These are phyloP conservation scores for Aaosphaeria pasadenensis DNA, from an alignment of 2,329 filamentous ascomycete genomes.

Conservation along the genomic window DNA sequence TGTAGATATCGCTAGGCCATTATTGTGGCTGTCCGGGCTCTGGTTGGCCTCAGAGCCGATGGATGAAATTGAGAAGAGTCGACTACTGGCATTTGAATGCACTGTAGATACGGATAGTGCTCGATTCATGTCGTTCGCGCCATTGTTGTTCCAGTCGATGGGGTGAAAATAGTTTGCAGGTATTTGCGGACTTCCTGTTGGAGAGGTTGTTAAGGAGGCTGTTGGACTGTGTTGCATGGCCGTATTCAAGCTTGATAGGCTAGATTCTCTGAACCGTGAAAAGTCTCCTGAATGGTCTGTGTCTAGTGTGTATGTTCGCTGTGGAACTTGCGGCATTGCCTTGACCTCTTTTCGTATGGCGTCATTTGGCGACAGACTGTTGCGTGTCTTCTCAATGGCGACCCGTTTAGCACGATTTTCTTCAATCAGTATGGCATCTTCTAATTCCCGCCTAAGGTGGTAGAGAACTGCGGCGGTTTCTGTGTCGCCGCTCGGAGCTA, in stretches of 20 bases:
- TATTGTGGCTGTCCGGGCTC: background rate
- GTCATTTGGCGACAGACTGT: constrained; percentile 26
- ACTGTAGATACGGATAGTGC: constrained; percentile 19
- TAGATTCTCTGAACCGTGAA: constrained; percentile 5
- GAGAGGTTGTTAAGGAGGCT: background rate
- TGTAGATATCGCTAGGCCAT: constrained; percentile 7
- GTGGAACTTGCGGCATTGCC: constrained; percentile 21
- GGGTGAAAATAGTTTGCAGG: constrained; percentile 13
- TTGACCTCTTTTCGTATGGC: constrained; percentile 23
- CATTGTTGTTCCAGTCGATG: constrained; percentile 10
- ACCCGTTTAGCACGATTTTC: constrained; percentile 29
- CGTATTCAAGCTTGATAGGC: constrained; percentile 10
- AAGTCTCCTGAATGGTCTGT: constrained; percentile 7
- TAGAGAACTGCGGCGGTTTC: constrained; percentile 25
- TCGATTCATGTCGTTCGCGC: constrained; percentile 1
- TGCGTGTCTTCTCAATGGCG: constrained; percentile 16
- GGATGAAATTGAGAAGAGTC: constrained; percentile 8
- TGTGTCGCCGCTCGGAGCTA: constrained; percentile 14
- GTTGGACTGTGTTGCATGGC: background rate
- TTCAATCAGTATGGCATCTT: constrained; percentile 28
- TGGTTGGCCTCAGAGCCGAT: background rate
- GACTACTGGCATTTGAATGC: constrained; percentile 13
- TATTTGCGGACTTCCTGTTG: constrained; percentile 10
- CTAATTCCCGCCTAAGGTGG: constrained; percentile 24
- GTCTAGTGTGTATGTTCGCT: constrained; percentile 24